Evolutionary conservation across 805 yeast species (phyloP).

Genomic region (Yamadazyma kitorensis): DNA sequence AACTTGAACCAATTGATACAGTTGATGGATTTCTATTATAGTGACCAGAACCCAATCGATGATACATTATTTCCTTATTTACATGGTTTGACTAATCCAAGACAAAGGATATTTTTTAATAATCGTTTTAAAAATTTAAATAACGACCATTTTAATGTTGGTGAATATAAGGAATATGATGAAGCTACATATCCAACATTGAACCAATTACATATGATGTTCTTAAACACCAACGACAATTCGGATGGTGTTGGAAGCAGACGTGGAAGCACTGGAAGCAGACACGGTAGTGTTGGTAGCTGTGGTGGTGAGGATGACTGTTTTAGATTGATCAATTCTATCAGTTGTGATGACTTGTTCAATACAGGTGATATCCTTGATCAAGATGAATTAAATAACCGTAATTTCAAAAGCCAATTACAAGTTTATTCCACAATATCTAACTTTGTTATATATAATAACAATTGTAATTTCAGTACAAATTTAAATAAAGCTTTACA

Average conservation of each 20-base stretch:
- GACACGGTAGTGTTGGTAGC: no score
- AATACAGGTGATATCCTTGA: neutral
- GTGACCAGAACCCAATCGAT: slow-evolving; percentile 8
- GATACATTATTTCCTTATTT: slow-evolving; percentile 27
- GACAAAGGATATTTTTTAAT: slow-evolving; percentile 28
- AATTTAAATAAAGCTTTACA: slow-evolving; percentile 20
- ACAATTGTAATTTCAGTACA: slow-evolving; percentile 13
- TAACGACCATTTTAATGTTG: slow-evolving; percentile 9
- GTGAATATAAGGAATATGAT: slow-evolving; percentile 7
- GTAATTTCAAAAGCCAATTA: slow-evolving; percentile 29
- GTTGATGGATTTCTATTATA: slow-evolving; percentile 18
- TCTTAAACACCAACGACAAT: slow-evolving; percentile 12
- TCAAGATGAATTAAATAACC: slow-evolving; percentile 19
- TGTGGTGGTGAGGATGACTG: slow-evolving; percentile 6
- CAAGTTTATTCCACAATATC: slow-evolving; percentile 31
- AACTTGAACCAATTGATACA: slow-evolving; percentile 13
- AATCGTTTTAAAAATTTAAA: slow-evolving; percentile 12
- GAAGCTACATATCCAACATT: slow-evolving; percentile 5
- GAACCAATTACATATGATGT: slow-evolving; percentile 17
- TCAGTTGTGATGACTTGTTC: slow-evolving; percentile 14
- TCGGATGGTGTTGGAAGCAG: no score
- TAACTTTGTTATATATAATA: slow-evolving; percentile 31
- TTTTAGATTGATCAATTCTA: slow-evolving; percentile 16
- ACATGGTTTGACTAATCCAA: slow-evolving; percentile 26
- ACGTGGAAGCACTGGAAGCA: no score